Evolutionary conservation across 495 filamentous ascomycete species (phyloP), one percentile per base, ranked within the genome.

Genomic region (Xylaria curta): DNA sequence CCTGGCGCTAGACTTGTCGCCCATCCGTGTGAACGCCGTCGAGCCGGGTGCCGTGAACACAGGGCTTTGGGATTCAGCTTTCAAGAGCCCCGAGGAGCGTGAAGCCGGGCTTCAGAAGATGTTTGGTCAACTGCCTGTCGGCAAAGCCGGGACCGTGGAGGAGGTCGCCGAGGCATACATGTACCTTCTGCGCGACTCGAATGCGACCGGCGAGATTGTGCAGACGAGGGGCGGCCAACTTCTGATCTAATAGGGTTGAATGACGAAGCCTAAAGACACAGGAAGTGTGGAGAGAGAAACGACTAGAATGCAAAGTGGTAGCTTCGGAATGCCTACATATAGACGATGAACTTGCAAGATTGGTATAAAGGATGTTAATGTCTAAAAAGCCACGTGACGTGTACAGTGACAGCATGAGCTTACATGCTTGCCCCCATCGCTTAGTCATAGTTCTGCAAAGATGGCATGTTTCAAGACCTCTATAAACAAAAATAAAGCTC

Each of bases 161-260:
- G 89, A 91, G 78, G 82, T 88, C 4, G 90, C 87, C 0, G 89
- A 92, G 83, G 84, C 87, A 44, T 92, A 91, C 81, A 49, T 91
- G 53, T 91, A 87, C 77, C 78, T 87, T 9, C 87, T 92, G 88
- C 88, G 85, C 76, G 89, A 92, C 56, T 28, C 68, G 15, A 78
- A 78, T 66, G 73, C 75, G 59, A 78, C 76, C 31, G 76, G 76
- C 6, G 76, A 78, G 70, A 42, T 72, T 24, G 71, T 78, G 33
- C 70, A 74, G 68, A 78, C 76, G 10, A 61, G 75, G 42, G 51
- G 73, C 9, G 76, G 76, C 4, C 56, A 44, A 3, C 66, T 76
- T 73, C 66, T 78, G 59, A 49, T 75, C 40, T 78, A 53, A 47
- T 12, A 26, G 46, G 46, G 21, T 10, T 24, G 0, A 0, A 26